Evolutionary conservation across 23 red algal species (phyloP).

Genomic region (Gracilariopsis chorda): DNA sequence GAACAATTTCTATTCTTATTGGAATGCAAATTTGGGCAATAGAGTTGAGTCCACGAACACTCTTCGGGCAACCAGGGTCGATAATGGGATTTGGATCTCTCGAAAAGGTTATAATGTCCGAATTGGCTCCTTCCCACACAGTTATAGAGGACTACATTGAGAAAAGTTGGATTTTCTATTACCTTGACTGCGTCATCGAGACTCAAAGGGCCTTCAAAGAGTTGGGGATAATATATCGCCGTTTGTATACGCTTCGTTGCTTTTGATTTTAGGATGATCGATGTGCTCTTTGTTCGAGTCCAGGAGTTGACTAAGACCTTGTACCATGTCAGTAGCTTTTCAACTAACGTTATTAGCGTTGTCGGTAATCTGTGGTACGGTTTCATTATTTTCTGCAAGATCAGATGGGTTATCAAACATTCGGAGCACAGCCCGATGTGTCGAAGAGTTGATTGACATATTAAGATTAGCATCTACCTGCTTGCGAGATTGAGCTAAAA

Average conservation of each 20-base stretch:
- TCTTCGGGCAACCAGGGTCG: not conserved
- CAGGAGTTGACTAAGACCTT: not conserved
- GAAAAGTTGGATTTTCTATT: not conserved
- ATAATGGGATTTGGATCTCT: constrained; percentile 15
- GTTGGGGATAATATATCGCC: not conserved
- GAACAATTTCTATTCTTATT: not conserved
- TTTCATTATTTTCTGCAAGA: not conserved
- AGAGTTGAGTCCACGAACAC: not conserved
- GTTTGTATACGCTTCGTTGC: no score
- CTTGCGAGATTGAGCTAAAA: not conserved
- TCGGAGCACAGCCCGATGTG: not conserved
- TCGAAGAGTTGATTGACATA: not conserved
- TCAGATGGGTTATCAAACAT: not conserved
- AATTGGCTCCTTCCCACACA: not conserved
- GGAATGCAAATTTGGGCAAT: not conserved
- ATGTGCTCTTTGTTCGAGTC: not conserved
- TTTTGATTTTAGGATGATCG: not conserved
- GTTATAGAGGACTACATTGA: not conserved
- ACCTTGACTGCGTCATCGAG: not conserved
- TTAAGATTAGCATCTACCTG: not conserved
- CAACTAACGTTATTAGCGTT: not conserved
- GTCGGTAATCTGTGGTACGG: not conserved
- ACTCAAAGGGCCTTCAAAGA: not conserved
- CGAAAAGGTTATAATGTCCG: not conserved
- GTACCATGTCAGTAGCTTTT: not conserved